Base-by-base conservation (phyloP, 106 monocot genomes). In the Dendrobium huoshanense region DNA sequence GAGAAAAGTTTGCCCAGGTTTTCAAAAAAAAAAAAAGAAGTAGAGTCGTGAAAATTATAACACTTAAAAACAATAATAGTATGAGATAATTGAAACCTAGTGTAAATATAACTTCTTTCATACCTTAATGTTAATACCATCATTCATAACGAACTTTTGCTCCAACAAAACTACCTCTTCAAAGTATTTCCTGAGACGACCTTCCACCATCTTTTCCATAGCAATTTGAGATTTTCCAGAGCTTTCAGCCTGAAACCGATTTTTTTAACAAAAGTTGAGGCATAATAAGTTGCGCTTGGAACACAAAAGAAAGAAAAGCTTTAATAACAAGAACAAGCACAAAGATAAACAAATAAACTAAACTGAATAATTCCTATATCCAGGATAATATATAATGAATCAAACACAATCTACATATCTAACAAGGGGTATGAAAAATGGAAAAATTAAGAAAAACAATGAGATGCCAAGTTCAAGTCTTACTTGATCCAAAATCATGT, bases 121-220 rank as follows among this genome's bases (percentile, higher is more conserved):
- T 81, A 98, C 97, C 97, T 95, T 94, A 58, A 95, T 77, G 51
- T 84, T 91, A 40, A 88, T 75, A 78, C 80, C 85, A 72, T 98
- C 97, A 83, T 98, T 92, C 77, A 98, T 74, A 68, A 98, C 84
- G 86, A 89, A 98, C 75, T 98, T 98, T 82, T 98, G 97, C 73
- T 98, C 97, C 79, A 95, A 64, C 1, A 98, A 79, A 24, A 95
- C 94, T 22, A 91, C 89, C 67, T 98, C 97, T 88, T 98, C 97
- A 83, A 87, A 95, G 73, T 98, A 98, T 78, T 98, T 98, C 79
- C 92, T 87, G 59, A 98, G 78, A 67, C 97, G 94, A 75, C 97
- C 97, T 85, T 98, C 97, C 48, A 95, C 88, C 97, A 98, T 98
- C 81, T 95, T 98, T 77, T 98, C 94, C 67, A 95, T 89, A 1